phyloP scores from a whole-genome alignment of 2,329 filamentous ascomycete genomes.

The Botrytis pseudocinerea region DNA sequence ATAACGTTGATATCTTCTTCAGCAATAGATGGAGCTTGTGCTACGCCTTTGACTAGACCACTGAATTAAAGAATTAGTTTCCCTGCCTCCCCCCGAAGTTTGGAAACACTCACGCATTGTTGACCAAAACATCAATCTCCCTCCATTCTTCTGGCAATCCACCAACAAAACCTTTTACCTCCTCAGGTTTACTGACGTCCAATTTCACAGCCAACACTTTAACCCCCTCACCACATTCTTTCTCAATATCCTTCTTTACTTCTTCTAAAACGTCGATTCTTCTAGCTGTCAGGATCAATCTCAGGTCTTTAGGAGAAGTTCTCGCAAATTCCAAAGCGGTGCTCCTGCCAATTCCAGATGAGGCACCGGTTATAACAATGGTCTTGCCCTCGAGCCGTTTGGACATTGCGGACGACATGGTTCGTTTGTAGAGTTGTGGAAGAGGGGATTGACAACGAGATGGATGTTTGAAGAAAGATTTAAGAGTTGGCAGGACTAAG shows the following conservation, averaged over 20 bases:
- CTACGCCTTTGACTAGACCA: slow-evolving; percentile 85
- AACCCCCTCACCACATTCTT: slow-evolving; percentile 76
- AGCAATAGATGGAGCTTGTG: slow-evolving; percentile 78
- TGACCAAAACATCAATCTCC: slow-evolving; percentile 85
- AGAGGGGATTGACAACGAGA: neutral
- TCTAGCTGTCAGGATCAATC: slow-evolving; percentile 85
- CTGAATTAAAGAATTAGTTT: slow-evolving; percentile 46
- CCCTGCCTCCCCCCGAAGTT: neutral
- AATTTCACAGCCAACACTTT: slow-evolving; percentile 80
- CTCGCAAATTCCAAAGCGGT: slow-evolving; percentile 91
- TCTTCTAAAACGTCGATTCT: slow-evolving; percentile 76
- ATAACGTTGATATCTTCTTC: slow-evolving; percentile 82
- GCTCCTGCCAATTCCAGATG: slow-evolving; percentile 82
- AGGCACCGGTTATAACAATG: slow-evolving; percentile 86
- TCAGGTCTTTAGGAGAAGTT: slow-evolving; percentile 75
- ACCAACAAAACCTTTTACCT: slow-evolving; percentile 71
- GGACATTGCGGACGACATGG: slow-evolving; percentile 67
- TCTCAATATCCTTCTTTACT: slow-evolving; percentile 72
- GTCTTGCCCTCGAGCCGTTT: slow-evolving; percentile 93
- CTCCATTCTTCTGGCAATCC: slow-evolving; percentile 78
- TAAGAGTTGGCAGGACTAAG: slow-evolving; percentile 1
- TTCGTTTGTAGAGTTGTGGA: slow-evolving; percentile 39
- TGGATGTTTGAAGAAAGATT: slow-evolving; percentile 9
- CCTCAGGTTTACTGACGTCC: slow-evolving; percentile 78
- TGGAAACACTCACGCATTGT: slow-evolving; percentile 75